Percentiles rank a stretch among this genome's conserved stretches.
These are phyloP conservation scores for Termitomyces sp. DNA, from an alignment of 768 basidiomycete species.

Conservation along the genomic window DNA sequence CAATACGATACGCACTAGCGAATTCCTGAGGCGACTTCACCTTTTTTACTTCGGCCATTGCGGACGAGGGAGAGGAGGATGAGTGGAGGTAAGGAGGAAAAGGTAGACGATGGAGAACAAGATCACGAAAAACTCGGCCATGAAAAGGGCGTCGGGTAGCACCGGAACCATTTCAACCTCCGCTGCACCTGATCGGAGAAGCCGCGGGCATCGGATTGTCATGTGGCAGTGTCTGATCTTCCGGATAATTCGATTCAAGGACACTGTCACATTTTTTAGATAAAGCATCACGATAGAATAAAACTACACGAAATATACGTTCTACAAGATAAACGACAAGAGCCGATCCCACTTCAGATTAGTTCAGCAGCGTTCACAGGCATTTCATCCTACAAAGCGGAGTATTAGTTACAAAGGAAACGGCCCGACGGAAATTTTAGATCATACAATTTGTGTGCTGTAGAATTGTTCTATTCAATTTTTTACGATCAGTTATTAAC, in stretches of 20 bases:
- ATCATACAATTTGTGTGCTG: constrained; percentile 84
- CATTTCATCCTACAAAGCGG: constrained; percentile 83
- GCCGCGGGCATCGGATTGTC: constrained; percentile 10
- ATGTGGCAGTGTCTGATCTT: constrained; percentile 4
- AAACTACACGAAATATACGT: constrained; percentile 18
- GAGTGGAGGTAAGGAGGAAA: constrained; percentile 51
- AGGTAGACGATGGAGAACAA: constrained; percentile 37
- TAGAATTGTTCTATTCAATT: constrained; percentile 82
- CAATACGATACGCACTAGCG: constrained; percentile 51
- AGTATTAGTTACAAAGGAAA: constrained; percentile 17
- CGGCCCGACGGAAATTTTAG: constrained; percentile 9
- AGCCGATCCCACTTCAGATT: constrained; percentile 50
- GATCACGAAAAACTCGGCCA: constrained; percentile 44
- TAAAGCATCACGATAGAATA: constrained; percentile 7
- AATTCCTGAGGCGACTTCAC: constrained; percentile 91
- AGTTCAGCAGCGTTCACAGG: constrained; percentile 97
- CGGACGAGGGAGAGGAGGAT: constrained; percentile 40
- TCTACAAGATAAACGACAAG: constrained; percentile 12
- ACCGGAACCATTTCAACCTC: constrained; percentile 47
- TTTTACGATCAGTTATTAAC: constrained; percentile 6
- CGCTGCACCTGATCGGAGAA: constrained; percentile 29
- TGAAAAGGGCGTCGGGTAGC: constrained; percentile 46
- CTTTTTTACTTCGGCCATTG: constrained; percentile 85
- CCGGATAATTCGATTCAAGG: not conserved
- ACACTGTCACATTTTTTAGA: not conserved